Conservation (phyloP, 768 basidiomycete genomes). For the Nevesoporus exiguus region DNA sequence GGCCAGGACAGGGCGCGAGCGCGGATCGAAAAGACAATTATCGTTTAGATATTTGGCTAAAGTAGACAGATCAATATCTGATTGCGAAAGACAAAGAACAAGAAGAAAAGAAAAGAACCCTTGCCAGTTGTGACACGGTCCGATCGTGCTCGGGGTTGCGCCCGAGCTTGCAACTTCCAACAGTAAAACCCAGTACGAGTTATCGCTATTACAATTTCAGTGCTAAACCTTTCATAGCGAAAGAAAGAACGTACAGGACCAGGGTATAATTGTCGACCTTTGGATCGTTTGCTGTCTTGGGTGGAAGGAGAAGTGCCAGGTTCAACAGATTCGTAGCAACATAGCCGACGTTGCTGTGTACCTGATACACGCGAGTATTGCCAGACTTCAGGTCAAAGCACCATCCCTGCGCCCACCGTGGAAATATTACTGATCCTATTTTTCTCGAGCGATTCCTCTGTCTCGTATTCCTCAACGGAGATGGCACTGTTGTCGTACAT, state of each 20-base stretch:
- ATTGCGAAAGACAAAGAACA: too few species aligned
- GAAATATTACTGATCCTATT: conserved; percentile 83
- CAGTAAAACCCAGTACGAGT: conserved; percentile 77
- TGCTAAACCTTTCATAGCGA: not conserved
- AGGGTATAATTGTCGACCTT: conserved; percentile 73
- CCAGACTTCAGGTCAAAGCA: not conserved
- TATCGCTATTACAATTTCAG: conserved; percentile 44
- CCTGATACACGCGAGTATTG: conserved; percentile 35
- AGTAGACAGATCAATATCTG: too few species aligned
- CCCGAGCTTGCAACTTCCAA: too few species aligned
- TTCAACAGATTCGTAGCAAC: conserved; percentile 63
- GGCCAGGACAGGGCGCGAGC: too few species aligned
- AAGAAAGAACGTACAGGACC: conserved; percentile 50
- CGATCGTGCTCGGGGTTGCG: too few species aligned
- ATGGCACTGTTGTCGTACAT: conserved; percentile 61
- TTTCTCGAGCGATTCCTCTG: conserved; percentile 77
- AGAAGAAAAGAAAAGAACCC: too few species aligned
- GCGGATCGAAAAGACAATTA: too few species aligned
- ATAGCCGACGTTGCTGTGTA: conserved; percentile 75
- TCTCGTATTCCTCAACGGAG: conserved; percentile 59
- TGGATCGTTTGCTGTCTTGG: conserved; percentile 40
- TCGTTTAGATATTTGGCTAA: too few species aligned
- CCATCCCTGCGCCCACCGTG: conserved; percentile 46
- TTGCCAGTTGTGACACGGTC: too few species aligned
- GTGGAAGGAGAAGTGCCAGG: conserved; percentile 65